Evolutionary conservation across 2,329 filamentous ascomycete genomes (phyloP).

Genomic region (Colletotrichum sp.): DNA sequence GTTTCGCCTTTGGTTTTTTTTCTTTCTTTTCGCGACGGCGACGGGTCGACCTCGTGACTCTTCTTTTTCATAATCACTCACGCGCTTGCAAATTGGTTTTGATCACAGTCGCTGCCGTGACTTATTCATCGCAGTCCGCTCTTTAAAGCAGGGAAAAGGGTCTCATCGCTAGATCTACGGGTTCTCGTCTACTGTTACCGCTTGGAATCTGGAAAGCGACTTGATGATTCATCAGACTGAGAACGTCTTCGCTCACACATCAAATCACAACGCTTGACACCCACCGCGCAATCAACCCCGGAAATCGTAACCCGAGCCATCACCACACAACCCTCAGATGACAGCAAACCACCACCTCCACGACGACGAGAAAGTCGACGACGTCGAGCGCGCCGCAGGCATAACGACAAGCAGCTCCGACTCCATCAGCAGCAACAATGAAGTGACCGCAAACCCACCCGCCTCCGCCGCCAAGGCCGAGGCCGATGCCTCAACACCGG

Average conservation of each 20-base stretch:
- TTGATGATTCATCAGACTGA: not conserved
- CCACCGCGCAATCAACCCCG: not conserved
- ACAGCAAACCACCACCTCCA: not conserved
- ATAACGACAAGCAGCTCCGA: not conserved
- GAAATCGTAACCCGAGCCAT: not conserved
- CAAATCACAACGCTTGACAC: not conserved
- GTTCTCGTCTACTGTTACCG: not conserved
- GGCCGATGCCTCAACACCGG: not conserved
- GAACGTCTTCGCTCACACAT: not conserved
- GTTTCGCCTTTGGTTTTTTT: not conserved
- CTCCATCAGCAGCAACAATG: not conserved
- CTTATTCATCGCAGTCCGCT: not conserved
- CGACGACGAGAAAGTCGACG: slow-evolving; percentile 19
- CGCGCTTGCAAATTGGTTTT: not conserved
- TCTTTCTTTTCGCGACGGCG: not conserved
- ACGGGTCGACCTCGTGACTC: not conserved
- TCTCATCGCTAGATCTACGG: not conserved
- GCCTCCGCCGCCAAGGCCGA: not conserved
- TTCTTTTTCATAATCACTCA: not conserved
- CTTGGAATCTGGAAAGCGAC: not conserved
- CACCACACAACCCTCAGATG: not conserved
- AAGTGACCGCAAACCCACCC: not conserved
- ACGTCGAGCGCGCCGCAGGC: slow-evolving; percentile 10
- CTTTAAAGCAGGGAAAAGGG: not conserved
- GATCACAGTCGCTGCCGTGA: not conserved